Evolutionary conservation across 352 stramenopile genomes (phyloP).

Genomic region (Phytophthora vignae): DNA sequence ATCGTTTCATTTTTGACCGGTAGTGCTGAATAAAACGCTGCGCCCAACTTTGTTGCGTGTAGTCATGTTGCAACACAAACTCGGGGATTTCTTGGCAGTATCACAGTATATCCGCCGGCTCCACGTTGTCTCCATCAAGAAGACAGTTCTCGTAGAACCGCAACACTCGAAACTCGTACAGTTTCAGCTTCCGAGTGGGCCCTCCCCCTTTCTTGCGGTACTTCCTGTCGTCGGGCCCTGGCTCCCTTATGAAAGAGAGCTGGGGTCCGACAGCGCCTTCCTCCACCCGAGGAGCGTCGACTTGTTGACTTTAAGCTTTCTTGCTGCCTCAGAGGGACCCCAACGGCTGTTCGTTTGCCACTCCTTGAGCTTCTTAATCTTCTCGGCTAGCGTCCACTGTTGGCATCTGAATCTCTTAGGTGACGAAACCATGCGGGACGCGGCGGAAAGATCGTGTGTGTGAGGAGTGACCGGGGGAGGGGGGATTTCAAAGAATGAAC

Average conservation of each 20-base stretch:
- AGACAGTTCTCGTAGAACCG: background rate
- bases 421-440: too few species aligned
- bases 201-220: background rate
- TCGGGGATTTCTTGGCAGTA: background rate
- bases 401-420: too few species aligned
- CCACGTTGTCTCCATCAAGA: background rate
- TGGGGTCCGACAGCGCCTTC: background rate
- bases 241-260: background rate
- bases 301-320: background rate
- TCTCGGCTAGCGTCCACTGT: too few species aligned
- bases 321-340: background rate
- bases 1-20: background rate
- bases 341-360: background rate
- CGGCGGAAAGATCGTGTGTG: too few species aligned
- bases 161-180: background rate
- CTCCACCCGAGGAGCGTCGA: background rate
- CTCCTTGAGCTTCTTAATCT: background rate
- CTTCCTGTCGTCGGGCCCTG: background rate
- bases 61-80: background rate
- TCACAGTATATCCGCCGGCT: background rate
- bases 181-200: background rate
- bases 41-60: background rate
- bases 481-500: too few species aligned
- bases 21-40: background rate
- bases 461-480: too few species aligned